Evolutionary conservation across 179 eudicot genomes (phyloP).

Genomic region (Camellia oleifera): DNA sequence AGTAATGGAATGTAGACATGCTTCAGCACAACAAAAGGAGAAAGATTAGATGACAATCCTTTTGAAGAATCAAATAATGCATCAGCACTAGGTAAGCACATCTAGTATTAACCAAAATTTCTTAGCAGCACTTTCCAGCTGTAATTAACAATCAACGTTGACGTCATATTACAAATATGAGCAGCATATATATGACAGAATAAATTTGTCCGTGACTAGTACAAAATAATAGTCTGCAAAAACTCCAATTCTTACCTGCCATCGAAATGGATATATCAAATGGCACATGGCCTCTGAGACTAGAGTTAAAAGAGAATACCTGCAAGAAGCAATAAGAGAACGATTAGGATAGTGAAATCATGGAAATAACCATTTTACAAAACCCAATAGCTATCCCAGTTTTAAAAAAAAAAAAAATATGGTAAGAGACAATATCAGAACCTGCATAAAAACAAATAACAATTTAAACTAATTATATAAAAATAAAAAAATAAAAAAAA

Average conservation of each 20-base stretch:
- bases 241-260: slow-evolving; percentile 63
- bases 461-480: not conserved
- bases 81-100: slow-evolving; percentile 9
- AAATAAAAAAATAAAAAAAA: not conserved
- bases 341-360: not conserved
- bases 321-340: slow-evolving; percentile 31
- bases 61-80: slow-evolving; percentile 13
- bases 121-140: not conserved
- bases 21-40: slow-evolving; percentile 61
- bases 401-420: not conserved
- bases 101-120: not conserved
- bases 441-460: not conserved
- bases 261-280: slow-evolving; percentile 90
- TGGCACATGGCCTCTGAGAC: slow-evolving; percentile 96
- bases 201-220: not conserved
- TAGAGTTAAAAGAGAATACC: slow-evolving; percentile 92
- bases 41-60: slow-evolving; percentile 37
- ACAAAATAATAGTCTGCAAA: not conserved
- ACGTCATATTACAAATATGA: not conserved
- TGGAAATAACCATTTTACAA: not conserved
- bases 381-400: not conserved
- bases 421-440: not conserved
- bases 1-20: slow-evolving; percentile 99
- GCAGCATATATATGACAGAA: not conserved
- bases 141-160: not conserved